A percentile compares a stretch with the other conserved stretches of the same genome.
phyloP scores from a whole-genome alignment of 2,329 filamentous ascomycete genomes.

The Fusarium hostae region DNA sequence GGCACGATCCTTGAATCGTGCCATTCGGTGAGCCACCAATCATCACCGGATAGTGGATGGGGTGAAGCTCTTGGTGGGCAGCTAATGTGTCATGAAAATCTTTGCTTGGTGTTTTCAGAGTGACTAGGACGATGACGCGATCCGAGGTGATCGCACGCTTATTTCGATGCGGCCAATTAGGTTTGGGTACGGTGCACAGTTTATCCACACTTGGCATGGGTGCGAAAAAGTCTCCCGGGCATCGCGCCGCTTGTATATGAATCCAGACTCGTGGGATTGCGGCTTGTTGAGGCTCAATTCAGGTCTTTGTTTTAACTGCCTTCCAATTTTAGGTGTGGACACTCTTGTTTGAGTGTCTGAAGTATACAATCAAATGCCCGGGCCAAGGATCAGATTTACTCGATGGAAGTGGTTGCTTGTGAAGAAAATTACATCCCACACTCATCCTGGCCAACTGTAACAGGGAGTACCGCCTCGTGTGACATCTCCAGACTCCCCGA shows the following conservation, averaged over 20 bases:
- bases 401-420: neutral
- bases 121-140: conserved; percentile 46
- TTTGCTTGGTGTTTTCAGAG: conserved; percentile 17
- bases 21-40: conserved; percentile 23
- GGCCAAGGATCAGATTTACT: neutral
- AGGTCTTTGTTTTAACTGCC: conserved; percentile 23
- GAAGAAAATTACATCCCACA: conserved; percentile 12
- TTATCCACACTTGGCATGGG: conserved; percentile 29
- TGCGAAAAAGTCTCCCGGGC: conserved; percentile 16
- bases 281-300: conserved; percentile 10
- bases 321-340: conserved; percentile 18
- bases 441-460: neutral
- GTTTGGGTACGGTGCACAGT: neutral
- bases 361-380: neutral
- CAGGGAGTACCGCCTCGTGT: conserved; percentile 7
- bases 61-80: conserved; percentile 11
- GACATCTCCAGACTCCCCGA: conserved; percentile 13
- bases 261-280: conserved; percentile 23
- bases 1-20: conserved; percentile 35
- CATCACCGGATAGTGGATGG: neutral
- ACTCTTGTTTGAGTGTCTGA: neutral
- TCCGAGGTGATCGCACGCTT: conserved; percentile 44
- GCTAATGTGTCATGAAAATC: conserved; percentile 40
- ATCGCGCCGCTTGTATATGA: conserved; percentile 16
- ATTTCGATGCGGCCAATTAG: conserved; percentile 27